Conservation (phyloP, 768 basidiomycete species). For the Russula foetens region DNA sequence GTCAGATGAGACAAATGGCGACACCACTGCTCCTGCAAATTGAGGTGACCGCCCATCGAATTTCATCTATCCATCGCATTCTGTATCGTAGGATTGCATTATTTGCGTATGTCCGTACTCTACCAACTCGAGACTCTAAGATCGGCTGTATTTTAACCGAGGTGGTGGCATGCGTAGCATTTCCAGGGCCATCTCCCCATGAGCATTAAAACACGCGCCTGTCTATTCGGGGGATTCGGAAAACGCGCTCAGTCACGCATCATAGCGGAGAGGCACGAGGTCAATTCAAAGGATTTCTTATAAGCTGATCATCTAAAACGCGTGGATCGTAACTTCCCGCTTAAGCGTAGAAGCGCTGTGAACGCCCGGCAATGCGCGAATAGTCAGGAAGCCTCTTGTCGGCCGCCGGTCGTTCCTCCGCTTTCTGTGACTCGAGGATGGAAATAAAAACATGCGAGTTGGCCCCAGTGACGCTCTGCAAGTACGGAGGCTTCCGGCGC, state of each 20-base stretch:
- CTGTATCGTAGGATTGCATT: conserved; percentile 3
- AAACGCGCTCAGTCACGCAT: not conserved
- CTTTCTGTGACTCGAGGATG: not conserved
- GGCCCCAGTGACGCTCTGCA: not conserved
- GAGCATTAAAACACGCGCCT: not conserved
- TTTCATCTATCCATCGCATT: not conserved
- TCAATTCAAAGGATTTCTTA: not conserved
- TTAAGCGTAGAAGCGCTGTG: not conserved
- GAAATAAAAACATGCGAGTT: not conserved
- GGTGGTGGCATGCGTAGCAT: not conserved
- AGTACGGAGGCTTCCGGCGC: not conserved
- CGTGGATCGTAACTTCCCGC: not conserved
- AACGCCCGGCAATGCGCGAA: not conserved
- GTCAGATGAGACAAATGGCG: conserved; percentile 5
- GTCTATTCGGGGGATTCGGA: not conserved
- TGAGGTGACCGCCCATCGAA: not conserved
- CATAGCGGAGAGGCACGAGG: not conserved
- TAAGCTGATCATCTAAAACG: not conserved
- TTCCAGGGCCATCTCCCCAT: not conserved
- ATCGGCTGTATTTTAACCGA: not conserved
- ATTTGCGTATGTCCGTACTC: not conserved
- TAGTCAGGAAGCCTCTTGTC: not conserved
- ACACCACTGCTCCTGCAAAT: not conserved
- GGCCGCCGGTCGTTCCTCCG: not conserved
- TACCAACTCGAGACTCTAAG: not conserved